Conservation (phyloP, 2,329 filamentous ascomycete species). For the Sphaerulina populicola region DNA sequence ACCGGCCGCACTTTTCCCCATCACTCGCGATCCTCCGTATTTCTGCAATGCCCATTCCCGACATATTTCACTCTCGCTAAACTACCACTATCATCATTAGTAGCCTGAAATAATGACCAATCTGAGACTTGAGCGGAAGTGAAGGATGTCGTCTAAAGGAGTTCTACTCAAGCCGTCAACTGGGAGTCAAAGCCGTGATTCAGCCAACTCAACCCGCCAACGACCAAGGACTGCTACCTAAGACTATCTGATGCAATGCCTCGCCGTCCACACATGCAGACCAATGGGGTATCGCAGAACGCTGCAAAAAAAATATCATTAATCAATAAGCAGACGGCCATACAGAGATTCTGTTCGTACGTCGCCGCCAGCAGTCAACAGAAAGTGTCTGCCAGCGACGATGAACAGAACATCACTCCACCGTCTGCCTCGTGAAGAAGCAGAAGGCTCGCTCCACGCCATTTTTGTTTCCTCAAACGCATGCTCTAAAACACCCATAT, state of each 20-base stretch:
- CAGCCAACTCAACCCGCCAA: conserved; percentile 7
- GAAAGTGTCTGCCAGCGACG: no score
- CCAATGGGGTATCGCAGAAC: conserved; percentile 2
- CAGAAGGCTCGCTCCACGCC: background rate
- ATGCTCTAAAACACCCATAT: conserved; percentile 6
- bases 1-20: no score
- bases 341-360: background rate
- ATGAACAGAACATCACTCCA: background rate
- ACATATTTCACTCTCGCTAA: no score
- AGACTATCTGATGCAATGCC: conserved; percentile 13
- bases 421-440: conserved; percentile 3
- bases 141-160: conserved; percentile 12
- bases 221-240: conserved; percentile 19
- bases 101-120: no score
- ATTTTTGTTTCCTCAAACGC: background rate
- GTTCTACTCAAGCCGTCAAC: conserved; percentile 16
- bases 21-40: no score
- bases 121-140: background rate
- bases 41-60: no score
- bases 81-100: no score
- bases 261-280: background rate
- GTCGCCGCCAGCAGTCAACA: background rate
- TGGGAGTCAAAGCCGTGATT: conserved; percentile 7
- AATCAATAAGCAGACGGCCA: conserved; percentile 1
- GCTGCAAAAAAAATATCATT: background rate